Conservation (phyloP, 257 asterid species). For the Solanum piurae region DNA sequence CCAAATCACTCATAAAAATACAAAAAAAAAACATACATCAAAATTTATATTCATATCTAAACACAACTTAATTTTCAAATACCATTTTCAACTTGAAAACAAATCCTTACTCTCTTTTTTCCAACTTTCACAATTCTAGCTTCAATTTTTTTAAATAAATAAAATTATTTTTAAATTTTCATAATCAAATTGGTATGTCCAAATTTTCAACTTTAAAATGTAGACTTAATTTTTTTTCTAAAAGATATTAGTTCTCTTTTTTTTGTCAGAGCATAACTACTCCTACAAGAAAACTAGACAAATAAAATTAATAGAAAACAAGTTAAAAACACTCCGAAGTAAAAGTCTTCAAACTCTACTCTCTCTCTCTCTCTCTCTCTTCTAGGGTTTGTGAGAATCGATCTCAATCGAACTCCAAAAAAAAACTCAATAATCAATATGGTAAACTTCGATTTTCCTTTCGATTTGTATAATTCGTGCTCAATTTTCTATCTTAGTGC, state of each 20-base stretch:
- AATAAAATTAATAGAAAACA: too few relatives aligned
- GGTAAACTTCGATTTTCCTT: neutral
- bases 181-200: neutral
- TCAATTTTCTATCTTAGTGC: neutral
- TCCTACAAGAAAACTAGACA: neutral
- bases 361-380: neutral
- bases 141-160: neutral
- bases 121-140: neutral
- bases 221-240: neutral
- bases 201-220: neutral
- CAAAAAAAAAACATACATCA: neutral
- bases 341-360: neutral
- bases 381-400: conserved; percentile 10
- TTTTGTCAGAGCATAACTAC: neutral
- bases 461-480: neutral
- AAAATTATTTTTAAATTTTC: neutral
- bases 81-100: neutral
- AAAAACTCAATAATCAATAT: neutral
- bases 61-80: neutral
- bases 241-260: neutral
- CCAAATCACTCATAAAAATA: neutral
- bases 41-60: neutral
- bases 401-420: neutral
- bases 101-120: neutral
- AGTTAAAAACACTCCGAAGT: neutral